phyloP scores from a whole-genome alignment of 1,284 basidiomycete species.

The Fomitopsis palustris region DNA sequence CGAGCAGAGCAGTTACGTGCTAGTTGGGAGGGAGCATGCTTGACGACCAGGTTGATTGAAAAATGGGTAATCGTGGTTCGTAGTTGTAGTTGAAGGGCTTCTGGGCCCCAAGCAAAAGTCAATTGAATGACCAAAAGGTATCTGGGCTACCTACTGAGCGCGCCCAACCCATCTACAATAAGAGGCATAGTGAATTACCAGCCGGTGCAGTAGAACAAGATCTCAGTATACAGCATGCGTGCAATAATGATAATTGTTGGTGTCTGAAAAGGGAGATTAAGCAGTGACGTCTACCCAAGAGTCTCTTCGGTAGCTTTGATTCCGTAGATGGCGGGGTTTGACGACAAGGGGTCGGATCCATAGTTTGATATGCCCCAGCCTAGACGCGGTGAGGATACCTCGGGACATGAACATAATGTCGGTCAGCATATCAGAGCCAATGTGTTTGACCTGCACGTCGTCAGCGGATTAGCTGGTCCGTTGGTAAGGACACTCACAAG shows the following conservation, averaged over 20 bases:
- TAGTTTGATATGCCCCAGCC: constrained; percentile 71
- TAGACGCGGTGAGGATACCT: constrained; percentile 73
- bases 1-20: constrained; percentile 44
- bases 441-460: constrained; percentile 60
- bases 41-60: constrained; percentile 35
- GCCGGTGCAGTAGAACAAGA: background rate
- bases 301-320: constrained; percentile 7
- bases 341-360: constrained; percentile 77
- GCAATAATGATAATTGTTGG: background rate
- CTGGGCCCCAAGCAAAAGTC: background rate
- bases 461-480: constrained; percentile 4
- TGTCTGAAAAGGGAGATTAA: background rate
- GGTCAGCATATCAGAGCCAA: constrained; percentile 75
- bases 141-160: background rate
- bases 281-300: constrained; percentile 2
- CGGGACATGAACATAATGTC: constrained; percentile 69
- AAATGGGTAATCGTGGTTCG: constrained; percentile 32
- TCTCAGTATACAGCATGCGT: background rate
- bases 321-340: constrained; percentile 22
- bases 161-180: background rate
- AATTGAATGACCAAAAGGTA: background rate
- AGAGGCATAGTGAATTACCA: background rate
- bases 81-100: constrained; percentile 2
- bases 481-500: constrained; percentile 50
- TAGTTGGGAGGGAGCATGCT: constrained; percentile 50